Conservation (phyloP, 495 filamentous ascomycete genomes). For the Hypomontagnella submonticulosa region DNA sequence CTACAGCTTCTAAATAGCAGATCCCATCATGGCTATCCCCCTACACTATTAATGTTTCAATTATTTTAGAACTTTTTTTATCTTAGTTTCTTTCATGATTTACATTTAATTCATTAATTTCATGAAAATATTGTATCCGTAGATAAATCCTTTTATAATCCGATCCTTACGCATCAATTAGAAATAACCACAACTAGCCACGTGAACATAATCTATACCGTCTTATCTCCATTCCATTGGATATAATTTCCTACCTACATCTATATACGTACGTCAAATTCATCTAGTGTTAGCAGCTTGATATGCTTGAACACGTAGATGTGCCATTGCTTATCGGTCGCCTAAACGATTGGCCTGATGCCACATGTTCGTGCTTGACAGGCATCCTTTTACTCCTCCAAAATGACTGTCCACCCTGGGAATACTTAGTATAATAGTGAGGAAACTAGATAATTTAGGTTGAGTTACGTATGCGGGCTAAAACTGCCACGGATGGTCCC, state of each 20-base stretch:
- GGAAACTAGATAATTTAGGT: neutral
- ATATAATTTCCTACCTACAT: neutral
- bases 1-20: neutral
- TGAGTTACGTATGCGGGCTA: neutral
- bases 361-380: conserved; percentile 42
- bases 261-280: conserved; percentile 2
- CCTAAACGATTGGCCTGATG: conserved; percentile 27
- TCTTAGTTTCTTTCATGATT: neutral
- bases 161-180: neutral
- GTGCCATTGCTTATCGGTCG: conserved; percentile 24
- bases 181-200: neutral
- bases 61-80: neutral
- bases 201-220: no score
- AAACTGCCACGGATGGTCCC: conserved; percentile 6
- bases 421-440: neutral
- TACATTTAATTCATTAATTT: no score
- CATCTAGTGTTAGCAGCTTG: neutral
- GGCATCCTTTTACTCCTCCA: conserved; percentile 1
- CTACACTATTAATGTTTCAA: neutral
- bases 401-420: neutral
- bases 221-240: no score
- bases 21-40: neutral
- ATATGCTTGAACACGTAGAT: conserved; percentile 30
- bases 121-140: no score
- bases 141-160: no score